Evolutionary conservation across 108 stramenopile species (phyloP).

Genomic region (Parietichytrium sp.): DNA sequence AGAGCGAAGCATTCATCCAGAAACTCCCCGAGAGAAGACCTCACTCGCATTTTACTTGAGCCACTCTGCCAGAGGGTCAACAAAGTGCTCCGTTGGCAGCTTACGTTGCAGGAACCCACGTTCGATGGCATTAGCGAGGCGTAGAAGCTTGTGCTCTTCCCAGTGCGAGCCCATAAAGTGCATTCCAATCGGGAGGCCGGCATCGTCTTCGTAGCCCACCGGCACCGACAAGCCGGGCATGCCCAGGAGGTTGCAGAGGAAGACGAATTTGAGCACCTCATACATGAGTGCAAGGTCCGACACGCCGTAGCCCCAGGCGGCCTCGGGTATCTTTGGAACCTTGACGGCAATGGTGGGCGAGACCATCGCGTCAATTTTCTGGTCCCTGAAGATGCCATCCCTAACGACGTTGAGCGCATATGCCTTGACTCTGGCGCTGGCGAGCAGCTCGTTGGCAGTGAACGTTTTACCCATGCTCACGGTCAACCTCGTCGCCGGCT

Average conservation of each 20-base stretch:
- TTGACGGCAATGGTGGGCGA: conserved; percentile 32
- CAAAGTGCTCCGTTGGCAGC: neutral
- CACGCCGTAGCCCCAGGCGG: conserved; percentile 36
- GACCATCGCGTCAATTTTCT: conserved; percentile 42
- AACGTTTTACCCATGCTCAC: conserved; percentile 53
- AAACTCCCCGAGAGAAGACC: too few species aligned
- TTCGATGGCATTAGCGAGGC: conserved; percentile 38
- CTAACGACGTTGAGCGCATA: conserved; percentile 51
- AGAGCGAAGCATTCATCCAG: too few species aligned
- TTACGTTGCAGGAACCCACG: neutral
- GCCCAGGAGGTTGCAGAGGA: conserved; percentile 45
- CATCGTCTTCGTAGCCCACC: conserved; percentile 42
- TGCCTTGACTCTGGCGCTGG: conserved; percentile 57
- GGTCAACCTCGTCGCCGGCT: conserved; percentile 57
- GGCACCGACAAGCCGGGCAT: conserved; percentile 45
- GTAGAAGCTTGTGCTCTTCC: conserved; percentile 12
- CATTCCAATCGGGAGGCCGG: conserved; percentile 33
- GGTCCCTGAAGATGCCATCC: conserved; percentile 25
- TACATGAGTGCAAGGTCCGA: conserved; percentile 44
- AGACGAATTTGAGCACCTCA: conserved; percentile 42
- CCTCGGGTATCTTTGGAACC: conserved; percentile 23
- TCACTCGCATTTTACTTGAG: too few species aligned
- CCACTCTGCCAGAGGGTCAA: conserved; percentile 1
- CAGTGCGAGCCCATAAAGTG: conserved; percentile 39
- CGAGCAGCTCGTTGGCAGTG: conserved; percentile 55